These are phyloP conservation scores for Danielia oregonensis DNA, from an alignment of 805 yeast genomes.

Conservation along the genomic window DNA sequence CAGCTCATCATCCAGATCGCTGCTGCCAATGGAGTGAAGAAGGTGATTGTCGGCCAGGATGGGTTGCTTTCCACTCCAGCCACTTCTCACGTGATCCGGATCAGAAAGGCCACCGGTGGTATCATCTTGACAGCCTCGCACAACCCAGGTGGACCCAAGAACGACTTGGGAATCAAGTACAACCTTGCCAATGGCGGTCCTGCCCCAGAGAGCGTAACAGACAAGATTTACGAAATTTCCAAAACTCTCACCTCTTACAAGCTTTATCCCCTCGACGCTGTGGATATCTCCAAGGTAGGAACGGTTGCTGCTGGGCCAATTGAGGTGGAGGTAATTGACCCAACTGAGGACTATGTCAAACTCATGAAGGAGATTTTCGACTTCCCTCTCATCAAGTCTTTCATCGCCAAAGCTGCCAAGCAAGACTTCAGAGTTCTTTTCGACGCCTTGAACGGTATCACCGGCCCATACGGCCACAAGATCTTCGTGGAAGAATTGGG, in stretches of 20 bases:
- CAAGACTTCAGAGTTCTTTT: constrained; percentile 69
- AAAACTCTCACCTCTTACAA: constrained; percentile 57
- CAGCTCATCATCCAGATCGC: constrained; percentile 78
- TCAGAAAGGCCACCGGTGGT: constrained; percentile 79
- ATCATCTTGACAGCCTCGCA: constrained; percentile 95
- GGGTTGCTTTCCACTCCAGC: constrained; percentile 96
- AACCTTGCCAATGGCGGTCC: constrained; percentile 96
- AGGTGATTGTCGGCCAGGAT: constrained; percentile 80
- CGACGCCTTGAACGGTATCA: constrained; percentile 91
- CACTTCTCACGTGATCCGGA: constrained; percentile 88
- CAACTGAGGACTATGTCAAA: constrained; percentile 72
- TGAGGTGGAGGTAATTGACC: constrained; percentile 76
- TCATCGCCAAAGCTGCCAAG: constrained; percentile 50
- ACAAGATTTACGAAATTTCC: constrained; percentile 75
- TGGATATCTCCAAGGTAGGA: constrained; percentile 65
- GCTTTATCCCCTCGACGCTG: constrained; percentile 55
- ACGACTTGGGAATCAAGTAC: constrained; percentile 94
- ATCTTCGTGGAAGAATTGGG: constrained; percentile 85
- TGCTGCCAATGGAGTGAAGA: constrained; percentile 87
- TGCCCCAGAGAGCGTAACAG: constrained; percentile 92
- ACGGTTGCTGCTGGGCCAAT: constrained; percentile 49
- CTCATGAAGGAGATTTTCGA: constrained; percentile 86
- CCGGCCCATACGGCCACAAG: constrained; percentile 92
- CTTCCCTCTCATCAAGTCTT: constrained; percentile 71
- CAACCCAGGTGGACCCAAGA: constrained; percentile 94